Evolutionary conservation across 1,139 yeast species (phyloP), one percentile per base, ranked within the genome.

Genomic region (Eremothecium sinecaudum): DNA sequence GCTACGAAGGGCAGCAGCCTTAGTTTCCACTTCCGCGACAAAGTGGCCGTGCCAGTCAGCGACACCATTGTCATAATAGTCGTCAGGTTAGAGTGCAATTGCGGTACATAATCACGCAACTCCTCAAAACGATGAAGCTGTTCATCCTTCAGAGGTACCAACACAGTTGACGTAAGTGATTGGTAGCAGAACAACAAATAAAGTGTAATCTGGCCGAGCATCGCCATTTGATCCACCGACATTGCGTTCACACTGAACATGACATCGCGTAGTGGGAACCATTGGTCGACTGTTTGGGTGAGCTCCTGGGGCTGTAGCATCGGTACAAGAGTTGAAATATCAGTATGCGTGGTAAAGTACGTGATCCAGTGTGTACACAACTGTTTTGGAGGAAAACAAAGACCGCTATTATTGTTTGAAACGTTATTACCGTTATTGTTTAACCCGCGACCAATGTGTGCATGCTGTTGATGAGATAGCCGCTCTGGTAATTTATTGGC

Each of bases 181-280:
- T 53, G 53, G 26, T 40, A 46, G 9, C 49, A 38, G n/a, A 51
- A 31, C 21, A 51, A 32, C n/a, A 50, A 27, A 20, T 45, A 41
- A 21, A 53, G 33, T 3, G 53, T 37, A 14, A 53, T 37, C 18
- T 43, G 40, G 5, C 58, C 58, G 12, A 47, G 28, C 1, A 38
- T 40, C 11, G 48, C 34, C 19, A 52, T 27, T 25, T 51, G 47
- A 13, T 41, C 41, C 11, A 27, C 15, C 5, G 30, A 27, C 12
- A 27, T 27, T n/a, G 30, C 14, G 12, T 17, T 21, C 9, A 27
- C 17, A n/a, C 21, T 15, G 14, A 27, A 27, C 11, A 14, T 10
- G 12, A 27, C 30, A 17, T 27, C 30, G 11, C 17, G 14, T 17
- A 16, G 30, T 11, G 30, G 30, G 14, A 27, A 27, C 30, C 30